A percentile compares a stretch with the other conserved stretches of the same genome.
These are phyloP conservation scores for Penicillium sp. DNA, from an alignment of 2,329 filamentous ascomycete genomes.

Conservation along the genomic window DNA sequence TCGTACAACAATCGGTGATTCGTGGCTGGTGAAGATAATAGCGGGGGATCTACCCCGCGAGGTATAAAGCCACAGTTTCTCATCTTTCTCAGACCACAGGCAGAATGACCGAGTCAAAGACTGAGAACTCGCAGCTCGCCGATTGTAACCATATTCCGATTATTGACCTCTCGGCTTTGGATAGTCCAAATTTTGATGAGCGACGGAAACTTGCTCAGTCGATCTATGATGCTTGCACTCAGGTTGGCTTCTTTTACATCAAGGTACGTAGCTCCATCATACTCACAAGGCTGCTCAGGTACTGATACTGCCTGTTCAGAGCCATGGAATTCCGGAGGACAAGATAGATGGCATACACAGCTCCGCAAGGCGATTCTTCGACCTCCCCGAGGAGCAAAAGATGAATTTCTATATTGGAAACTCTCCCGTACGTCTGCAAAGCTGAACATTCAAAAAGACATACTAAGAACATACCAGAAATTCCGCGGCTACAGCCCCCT, in stretches of 20 bases:
- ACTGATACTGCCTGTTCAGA: constrained; percentile 4
- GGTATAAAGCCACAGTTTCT: neutral
- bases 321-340: constrained; percentile 23
- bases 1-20: neutral
- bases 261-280: constrained; percentile 17
- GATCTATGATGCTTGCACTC: constrained; percentile 40
- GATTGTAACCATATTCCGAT: constrained; percentile 39
- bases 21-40: neutral
- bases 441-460: too few relatives aligned
- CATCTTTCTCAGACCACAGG: neutral
- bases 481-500: constrained; percentile 29
- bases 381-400: constrained; percentile 41
- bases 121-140: constrained; percentile 5
- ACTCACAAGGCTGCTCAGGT: accelerated
- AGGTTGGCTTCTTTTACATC: constrained; percentile 49
- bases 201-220: constrained; percentile 41
- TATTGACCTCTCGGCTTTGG: constrained; percentile 46
- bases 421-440: constrained; percentile 14
- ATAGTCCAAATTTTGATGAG: constrained; percentile 34
- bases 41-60: constrained; percentile 4
- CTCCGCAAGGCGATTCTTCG: constrained; percentile 42
- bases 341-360: constrained; percentile 14
- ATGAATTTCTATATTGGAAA: constrained; percentile 42
- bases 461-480: constrained; percentile 11
- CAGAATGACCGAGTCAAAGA: constrained; percentile 1